Evolutionary conservation across 2,329 filamentous ascomycete genomes (phyloP), one percentile per base, ranked within the genome.

Genomic region (Cyphellophora attinorum): DNA sequence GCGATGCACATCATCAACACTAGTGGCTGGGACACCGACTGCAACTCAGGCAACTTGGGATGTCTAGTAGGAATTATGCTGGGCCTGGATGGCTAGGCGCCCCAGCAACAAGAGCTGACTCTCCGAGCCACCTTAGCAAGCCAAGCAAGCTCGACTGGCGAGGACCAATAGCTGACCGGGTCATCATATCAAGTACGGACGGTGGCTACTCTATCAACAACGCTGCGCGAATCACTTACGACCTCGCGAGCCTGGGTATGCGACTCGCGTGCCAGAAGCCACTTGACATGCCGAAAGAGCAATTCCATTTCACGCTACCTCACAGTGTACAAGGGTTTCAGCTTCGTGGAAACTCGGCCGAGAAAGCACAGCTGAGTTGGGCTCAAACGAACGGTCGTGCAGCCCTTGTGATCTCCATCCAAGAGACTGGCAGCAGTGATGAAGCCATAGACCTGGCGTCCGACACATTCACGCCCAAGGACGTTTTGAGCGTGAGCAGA

Each of bases 1-100:
- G 33, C 33, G 5, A 29, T 35, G 33, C 15, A 30, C 27, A 35
- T 35, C 21, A 35, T 35, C 23, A 35, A 35, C 16, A 35, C 33
- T 12, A 29, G 23, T 15, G 33, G 33, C 10, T 35, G 33, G 33
- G 33, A 35, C 17, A 35, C 33, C 4, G 33, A 35, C 14, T 35
- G 33, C n/a, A 35, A 35, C 17, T 35, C 33, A 6, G 33, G 33
- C 5, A 35, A 35, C 16, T 17, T 35, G 17, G 33, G 33, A 3
- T 35, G 33, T 13, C 27, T 35, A 12, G 25, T 35, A 11, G 33
- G 23, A 5, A 18, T 35, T 14, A 35, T 35, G 33, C 27, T 29
- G 16, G 33, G 33, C 6, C 3, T 35, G 10, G 12, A 16, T 13
- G 33, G 6, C 6, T 29, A 29, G n/a, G 33, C 23, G 10, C 19